Evolutionary conservation across 164 flowering plant species (phyloP).

Genomic region (Amborella trichopoda): DNA sequence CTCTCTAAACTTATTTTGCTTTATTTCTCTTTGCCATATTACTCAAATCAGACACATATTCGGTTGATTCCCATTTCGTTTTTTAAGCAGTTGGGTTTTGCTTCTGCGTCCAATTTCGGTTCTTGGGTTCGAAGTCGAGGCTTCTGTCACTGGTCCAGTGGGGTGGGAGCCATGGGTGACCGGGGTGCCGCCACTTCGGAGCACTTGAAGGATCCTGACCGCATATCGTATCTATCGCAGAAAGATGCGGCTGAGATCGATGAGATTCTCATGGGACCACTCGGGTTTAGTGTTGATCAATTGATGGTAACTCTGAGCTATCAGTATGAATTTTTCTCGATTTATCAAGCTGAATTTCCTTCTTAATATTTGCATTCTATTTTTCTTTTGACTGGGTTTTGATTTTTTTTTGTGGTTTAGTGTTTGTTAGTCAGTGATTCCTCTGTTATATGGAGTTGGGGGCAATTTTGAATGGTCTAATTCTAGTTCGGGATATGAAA

Average conservation of each 20-base stretch:
- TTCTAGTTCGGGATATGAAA: neutral
- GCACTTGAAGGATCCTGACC: slow-evolving; percentile 20
- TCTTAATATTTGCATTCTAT: neutral
- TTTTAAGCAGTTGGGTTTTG: too few species aligned
- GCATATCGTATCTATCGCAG: slow-evolving; percentile 52
- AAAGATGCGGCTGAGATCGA: slow-evolving; percentile 75
- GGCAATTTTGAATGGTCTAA: neutral
- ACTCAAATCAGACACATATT: too few species aligned
- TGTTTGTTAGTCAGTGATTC: too few species aligned
- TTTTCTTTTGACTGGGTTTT: neutral
- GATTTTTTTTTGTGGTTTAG: neutral
- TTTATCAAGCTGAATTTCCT: too few species aligned
- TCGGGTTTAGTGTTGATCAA: slow-evolving; percentile 92
- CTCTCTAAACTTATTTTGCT: too few species aligned
- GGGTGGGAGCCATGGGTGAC: slow-evolving; percentile 14
- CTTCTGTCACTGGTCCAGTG: neutral
- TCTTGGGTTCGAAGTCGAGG: slow-evolving; percentile 15
- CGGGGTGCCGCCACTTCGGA: slow-evolving; percentile 9
- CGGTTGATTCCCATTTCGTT: too few species aligned
- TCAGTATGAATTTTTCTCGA: too few species aligned
- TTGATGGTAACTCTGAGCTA: slow-evolving; percentile 36
- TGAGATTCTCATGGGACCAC: slow-evolving; percentile 84
- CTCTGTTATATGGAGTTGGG: too few species aligned
- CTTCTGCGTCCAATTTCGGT: too few species aligned
- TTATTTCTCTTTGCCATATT: too few species aligned